Conservation (phyloP, 768 basidiomycete genomes). For the Coprinellus micaceus region DNA sequence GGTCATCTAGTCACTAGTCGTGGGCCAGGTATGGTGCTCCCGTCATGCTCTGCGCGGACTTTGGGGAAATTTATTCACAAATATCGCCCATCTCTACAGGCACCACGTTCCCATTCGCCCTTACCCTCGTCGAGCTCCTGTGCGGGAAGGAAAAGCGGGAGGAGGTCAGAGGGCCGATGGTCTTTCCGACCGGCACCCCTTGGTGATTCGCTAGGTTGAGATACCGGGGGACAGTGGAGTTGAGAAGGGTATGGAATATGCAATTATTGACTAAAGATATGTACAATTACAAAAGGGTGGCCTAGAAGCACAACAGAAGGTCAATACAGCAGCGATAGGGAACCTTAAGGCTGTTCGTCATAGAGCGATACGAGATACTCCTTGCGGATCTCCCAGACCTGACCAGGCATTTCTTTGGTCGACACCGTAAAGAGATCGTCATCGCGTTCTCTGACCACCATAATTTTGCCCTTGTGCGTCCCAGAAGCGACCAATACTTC, state of each 20-base stretch:
- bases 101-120: conserved; percentile 73
- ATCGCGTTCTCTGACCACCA: conserved; percentile 41
- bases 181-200: conserved; percentile 57
- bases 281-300: conserved; percentile 47
- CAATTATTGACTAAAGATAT: not conserved
- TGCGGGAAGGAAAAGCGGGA: conserved; percentile 60
- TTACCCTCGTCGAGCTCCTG: conserved; percentile 70
- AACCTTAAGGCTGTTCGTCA: conserved; percentile 13
- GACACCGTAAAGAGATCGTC: conserved; percentile 34
- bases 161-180: conserved; percentile 64
- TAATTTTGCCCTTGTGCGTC: conserved; percentile 36
- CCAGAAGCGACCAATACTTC: conserved; percentile 51
- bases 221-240: too few species aligned
- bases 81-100: conserved; percentile 33
- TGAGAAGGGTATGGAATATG: not conserved
- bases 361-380: conserved; percentile 33
- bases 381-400: conserved; percentile 34
- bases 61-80: conserved; percentile 11
- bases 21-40: conserved; percentile 56
- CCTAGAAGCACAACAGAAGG: conserved; percentile 68
- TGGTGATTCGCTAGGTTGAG: conserved; percentile 20
- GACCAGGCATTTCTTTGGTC: conserved; percentile 29
- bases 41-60: not conserved
- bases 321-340: conserved; percentile 31
- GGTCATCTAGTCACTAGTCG: conserved; percentile 76